Conservation (phyloP, 106 monocot genomes). For the Platanthera zijinensis region DNA sequence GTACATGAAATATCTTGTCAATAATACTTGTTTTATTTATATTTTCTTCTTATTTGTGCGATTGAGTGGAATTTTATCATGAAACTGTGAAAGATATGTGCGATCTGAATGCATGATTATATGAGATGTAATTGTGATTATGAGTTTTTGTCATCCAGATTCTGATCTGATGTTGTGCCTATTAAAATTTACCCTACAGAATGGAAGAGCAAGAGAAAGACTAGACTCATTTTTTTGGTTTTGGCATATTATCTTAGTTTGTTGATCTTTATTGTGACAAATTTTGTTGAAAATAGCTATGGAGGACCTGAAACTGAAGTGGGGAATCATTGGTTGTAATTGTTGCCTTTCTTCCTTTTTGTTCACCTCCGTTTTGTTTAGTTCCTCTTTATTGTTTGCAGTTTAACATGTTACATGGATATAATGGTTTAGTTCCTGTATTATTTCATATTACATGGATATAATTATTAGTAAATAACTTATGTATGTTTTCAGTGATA, state of each 20-base stretch:
- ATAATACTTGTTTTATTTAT: neutral
- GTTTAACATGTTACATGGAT: neutral
- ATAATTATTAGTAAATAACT: neutral
- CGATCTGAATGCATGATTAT: neutral
- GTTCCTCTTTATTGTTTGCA: neutral
- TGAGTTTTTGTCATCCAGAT: neutral
- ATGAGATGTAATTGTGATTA: neutral
- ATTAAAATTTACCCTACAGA: neutral
- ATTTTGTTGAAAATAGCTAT: neutral
- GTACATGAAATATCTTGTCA: neutral
- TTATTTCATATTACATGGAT: neutral
- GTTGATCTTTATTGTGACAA: neutral
- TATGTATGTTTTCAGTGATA: neutral
- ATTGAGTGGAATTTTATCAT: neutral
- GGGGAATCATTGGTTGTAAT: neutral
- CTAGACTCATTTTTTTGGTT: neutral
- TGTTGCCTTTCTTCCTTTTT: neutral
- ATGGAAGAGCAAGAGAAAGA: conserved; percentile 3
- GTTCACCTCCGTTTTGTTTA: neutral
- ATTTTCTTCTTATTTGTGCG: neutral
- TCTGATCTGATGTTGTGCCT: neutral
- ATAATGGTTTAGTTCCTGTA: neutral
- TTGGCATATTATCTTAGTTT: neutral
- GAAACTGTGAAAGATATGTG: neutral
- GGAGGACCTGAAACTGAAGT: neutral